A percentile compares a stretch with the other conserved stretches of the same genome.
These are phyloP conservation scores for Fagopyrum homotropicum DNA, from an alignment of 148 eudicot species.

Conservation along the genomic window DNA sequence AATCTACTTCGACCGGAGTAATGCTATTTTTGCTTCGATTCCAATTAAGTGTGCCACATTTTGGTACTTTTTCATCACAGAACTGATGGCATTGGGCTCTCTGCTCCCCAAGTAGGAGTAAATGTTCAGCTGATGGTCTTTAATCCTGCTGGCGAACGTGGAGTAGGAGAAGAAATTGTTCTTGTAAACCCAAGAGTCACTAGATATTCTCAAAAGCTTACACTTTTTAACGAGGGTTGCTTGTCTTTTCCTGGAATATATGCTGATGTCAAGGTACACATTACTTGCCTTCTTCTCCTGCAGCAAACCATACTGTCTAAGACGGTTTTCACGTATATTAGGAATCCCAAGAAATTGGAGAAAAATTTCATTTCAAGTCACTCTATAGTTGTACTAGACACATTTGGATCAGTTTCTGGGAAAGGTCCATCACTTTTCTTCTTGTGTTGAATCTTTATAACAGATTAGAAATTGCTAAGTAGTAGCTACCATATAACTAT, in stretches of 20 bases:
- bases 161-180: conserved; percentile 91
- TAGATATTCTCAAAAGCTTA: conserved; percentile 60
- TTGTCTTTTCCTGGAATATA: conserved; percentile 81
- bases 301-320: neutral
- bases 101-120: conserved; percentile 97
- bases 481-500: too few species aligned
- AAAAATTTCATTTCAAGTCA: neutral
- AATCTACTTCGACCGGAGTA: neutral
- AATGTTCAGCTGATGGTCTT: conserved; percentile 98
- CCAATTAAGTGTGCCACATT: too few species aligned
- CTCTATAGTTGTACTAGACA: neutral
- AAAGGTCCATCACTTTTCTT: too few species aligned
- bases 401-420: neutral
- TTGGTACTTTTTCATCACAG: conserved; percentile 37
- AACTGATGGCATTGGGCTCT: conserved; percentile 99
- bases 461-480: too few species aligned
- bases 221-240: conserved; percentile 74
- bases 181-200: conserved; percentile 80
- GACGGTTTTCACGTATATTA: too few species aligned
- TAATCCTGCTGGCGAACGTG: conserved; percentile 85
- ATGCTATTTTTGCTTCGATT: too few species aligned
- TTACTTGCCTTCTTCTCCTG: neutral
- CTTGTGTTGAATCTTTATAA: too few species aligned
- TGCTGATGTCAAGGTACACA: conserved; percentile 75
- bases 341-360: neutral